Percentiles rank a stretch among this genome's conserved stretches.
phyloP scores from a whole-genome alignment of 306 rosid genomes.

The Cucurbita ficifolia region DNA sequence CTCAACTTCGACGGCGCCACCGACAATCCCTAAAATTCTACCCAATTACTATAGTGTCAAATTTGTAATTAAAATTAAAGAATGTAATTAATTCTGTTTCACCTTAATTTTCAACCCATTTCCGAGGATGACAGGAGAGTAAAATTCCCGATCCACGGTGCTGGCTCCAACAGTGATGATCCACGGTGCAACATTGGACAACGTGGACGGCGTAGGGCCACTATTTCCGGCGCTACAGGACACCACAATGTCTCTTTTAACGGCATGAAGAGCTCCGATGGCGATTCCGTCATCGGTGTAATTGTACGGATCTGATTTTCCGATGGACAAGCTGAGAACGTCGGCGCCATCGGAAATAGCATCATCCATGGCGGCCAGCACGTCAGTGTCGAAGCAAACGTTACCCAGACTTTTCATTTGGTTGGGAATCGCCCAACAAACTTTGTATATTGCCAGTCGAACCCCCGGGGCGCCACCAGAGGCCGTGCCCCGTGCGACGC shows the following conservation, averaged over 20 bases:
- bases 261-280: slow-evolving; percentile 49
- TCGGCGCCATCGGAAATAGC: slow-evolving; percentile 78
- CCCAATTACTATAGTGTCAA: not conserved
- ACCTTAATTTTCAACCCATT: slow-evolving; percentile 47
- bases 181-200: slow-evolving; percentile 80
- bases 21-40: slow-evolving; percentile 46
- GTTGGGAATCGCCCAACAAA: slow-evolving; percentile 78
- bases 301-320: slow-evolving; percentile 18
- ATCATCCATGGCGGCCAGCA: slow-evolving; percentile 81
- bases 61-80: not conserved
- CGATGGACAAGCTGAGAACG: slow-evolving; percentile 62
- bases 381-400: slow-evolving; percentile 48
- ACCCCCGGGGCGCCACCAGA: slow-evolving; percentile 71
- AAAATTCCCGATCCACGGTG: slow-evolving; percentile 56
- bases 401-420: slow-evolving; percentile 42
- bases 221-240: slow-evolving; percentile 75
- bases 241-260: slow-evolving; percentile 53
- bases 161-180: slow-evolving; percentile 77
- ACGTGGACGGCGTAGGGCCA: slow-evolving; percentile 47
- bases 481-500: slow-evolving; percentile 58
- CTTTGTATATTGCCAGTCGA: slow-evolving; percentile 72
- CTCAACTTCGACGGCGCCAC: slow-evolving; percentile 45
- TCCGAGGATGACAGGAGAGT: slow-evolving; percentile 35
- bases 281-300: slow-evolving; percentile 51
- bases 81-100: not conserved